Percentiles rank a stretch among this genome's conserved stretches.
Conservation (phyloP, 116 monocot genomes). For the Dioscorea cayenensis region DNA sequence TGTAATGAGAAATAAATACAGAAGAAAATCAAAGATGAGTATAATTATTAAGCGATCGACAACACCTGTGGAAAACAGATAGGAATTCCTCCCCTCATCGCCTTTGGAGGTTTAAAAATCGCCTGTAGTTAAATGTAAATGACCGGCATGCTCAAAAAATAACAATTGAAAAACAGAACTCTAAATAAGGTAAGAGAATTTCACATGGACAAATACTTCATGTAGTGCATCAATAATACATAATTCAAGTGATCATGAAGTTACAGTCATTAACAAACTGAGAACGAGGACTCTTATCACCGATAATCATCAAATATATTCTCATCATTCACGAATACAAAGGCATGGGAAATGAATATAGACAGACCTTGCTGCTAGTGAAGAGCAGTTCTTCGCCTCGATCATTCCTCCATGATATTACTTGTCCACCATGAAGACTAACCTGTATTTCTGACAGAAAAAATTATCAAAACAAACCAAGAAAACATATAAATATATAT, state of each 20-base stretch:
- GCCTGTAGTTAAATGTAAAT: conserved; percentile 34
- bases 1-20: background rate
- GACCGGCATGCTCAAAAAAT: background rate
- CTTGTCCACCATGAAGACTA: conserved; percentile 76
- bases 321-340: too few relatives aligned
- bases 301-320: background rate
- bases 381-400: conserved; percentile 78
- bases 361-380: conserved; percentile 68
- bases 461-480: conserved; percentile 10
- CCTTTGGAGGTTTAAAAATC: conserved; percentile 70
- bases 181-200: background rate
- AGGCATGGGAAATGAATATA: background rate
- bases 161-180: background rate
- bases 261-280: background rate
- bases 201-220: background rate
- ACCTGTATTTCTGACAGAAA: conserved; percentile 36
- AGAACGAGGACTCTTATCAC: background rate
- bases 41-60: background rate
- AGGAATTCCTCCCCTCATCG: conserved; percentile 73
- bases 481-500: too few relatives aligned
- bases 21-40: background rate
- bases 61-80: conserved; percentile 89
- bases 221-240: too few relatives aligned
- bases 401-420: conserved; percentile 78
- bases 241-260: background rate